Evolutionary conservation across 305 asterid genomes (phyloP).

Genomic region (Fraxinus platypoda): DNA sequence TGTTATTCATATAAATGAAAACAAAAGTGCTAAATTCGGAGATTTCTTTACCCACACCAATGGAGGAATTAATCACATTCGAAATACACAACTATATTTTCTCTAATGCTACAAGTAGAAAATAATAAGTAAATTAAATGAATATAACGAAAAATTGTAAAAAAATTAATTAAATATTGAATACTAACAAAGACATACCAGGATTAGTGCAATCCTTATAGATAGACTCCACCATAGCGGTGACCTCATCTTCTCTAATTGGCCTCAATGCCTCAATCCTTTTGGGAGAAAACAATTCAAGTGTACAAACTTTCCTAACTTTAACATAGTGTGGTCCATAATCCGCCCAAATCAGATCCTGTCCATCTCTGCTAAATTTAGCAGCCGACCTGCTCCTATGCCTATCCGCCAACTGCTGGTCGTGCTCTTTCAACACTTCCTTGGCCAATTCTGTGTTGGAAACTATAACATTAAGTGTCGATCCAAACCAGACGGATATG

Average conservation of each 20-base stretch:
- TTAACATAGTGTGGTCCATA: constrained; percentile 67
- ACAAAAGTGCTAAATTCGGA: background rate
- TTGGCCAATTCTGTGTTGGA: constrained; percentile 51
- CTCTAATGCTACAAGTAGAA: background rate
- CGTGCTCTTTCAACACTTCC: constrained; percentile 59
- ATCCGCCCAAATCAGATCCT: constrained; percentile 68
- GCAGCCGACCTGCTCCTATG: constrained; percentile 60
- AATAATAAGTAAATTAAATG: background rate
- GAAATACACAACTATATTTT: background rate
- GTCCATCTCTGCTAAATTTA: constrained; percentile 55
- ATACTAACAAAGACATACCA: constrained; percentile 30
- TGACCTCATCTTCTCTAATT: constrained; percentile 62
- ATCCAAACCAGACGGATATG: constrained; percentile 59
- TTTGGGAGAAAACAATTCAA: constrained; percentile 59
- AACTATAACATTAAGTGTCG: constrained; percentile 56
- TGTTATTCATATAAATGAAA: background rate
- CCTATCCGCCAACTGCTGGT: constrained; percentile 65
- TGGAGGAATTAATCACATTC: background rate
- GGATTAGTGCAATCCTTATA: constrained; percentile 37
- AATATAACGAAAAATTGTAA: background rate
- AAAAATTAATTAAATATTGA: background rate
- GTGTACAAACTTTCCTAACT: constrained; percentile 60
- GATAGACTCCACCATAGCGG: constrained; percentile 58
- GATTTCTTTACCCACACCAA: background rate
- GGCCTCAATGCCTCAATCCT: constrained; percentile 60